Conservation (phyloP, 768 basidiomycete species). For the Pulveroboletus frians region DNA sequence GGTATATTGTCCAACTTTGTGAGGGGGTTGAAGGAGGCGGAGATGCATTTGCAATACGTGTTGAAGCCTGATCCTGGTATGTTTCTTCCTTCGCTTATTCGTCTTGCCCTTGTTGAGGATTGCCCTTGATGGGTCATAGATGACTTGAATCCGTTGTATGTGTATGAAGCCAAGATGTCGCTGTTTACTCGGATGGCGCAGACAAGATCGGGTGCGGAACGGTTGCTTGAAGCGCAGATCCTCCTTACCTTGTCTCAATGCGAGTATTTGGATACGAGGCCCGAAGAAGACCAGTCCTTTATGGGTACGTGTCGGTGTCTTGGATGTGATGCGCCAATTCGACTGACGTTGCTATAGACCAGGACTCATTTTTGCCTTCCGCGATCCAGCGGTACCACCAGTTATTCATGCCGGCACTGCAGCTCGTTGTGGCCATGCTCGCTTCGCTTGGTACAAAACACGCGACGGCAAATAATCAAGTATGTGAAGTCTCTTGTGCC, state of each 20-base stretch:
- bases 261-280: conserved; percentile 82
- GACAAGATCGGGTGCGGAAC: conserved; percentile 78
- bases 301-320: conserved; percentile 52
- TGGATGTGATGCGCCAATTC: not conserved
- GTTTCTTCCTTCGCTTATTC: conserved; percentile 18
- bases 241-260: conserved; percentile 74
- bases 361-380: conserved; percentile 82
- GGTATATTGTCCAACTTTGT: conserved; percentile 83
- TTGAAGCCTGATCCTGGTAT: conserved; percentile 87
- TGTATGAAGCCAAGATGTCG: conserved; percentile 94
- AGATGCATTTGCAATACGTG: conserved; percentile 65
- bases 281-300: conserved; percentile 76
- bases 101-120: not conserved
- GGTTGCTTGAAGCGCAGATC: conserved; percentile 71
- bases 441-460: conserved; percentile 73
- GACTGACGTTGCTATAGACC: conserved; percentile 43
- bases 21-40: conserved; percentile 77
- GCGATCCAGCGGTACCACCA: conserved; percentile 90
- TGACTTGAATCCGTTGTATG: conserved; percentile 85
- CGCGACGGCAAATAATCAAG: conserved; percentile 64
- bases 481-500: conserved; percentile 19
- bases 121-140: conserved; percentile 40
- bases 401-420: conserved; percentile 79
- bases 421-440: conserved; percentile 72
- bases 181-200: conserved; percentile 82